Evolutionary conservation across 148 eudicot species (phyloP), one percentile per base, ranked within the genome.

Genomic region (Heliamphora exappendiculata): DNA sequence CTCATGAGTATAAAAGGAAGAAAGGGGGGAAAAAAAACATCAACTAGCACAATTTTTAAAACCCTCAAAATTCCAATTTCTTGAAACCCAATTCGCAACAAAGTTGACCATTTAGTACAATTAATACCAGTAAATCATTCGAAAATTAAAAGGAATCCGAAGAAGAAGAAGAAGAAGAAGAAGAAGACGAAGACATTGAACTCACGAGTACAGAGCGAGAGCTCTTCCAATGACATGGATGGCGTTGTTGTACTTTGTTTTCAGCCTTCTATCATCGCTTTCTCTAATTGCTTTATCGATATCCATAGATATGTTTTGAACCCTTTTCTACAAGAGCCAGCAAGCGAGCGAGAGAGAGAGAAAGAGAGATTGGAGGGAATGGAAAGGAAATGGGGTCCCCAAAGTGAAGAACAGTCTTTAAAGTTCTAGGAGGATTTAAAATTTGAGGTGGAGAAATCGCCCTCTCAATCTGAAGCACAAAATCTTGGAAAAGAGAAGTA

Each of bases 151-250:
- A 57, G 6, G 4, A 33, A 34, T 33, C 13, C 5, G 29, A 26
- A 39, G n/a, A n/a, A 3, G 3, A 34, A 39, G 7, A 11, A 20
- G 0, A 29, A 47, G 17, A 76, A 12, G 51, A 31, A 70, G 3
- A 34, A 39, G 7, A 11, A 20, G 0, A 29, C 33, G 17, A 76
- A 12, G 51, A 31, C 67, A 26, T 19, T 3, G 33, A 42, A 67
- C 85, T 69, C 82, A 94, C 98, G 88, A 78, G 87, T 92, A 92
- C 67, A 94, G 96, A 84, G 96, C 88, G 76, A 95, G 85, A 84
- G 98, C 96, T 84, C 98, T 82, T 88, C 84, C 91, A 79, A 95
- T 92, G 67, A 92, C 93, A 82, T 86, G 87, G 36, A 95, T 82
- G 12, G 98, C 96, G 67, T 85, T 92, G 33, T 85, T 88, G 83